Base-by-base conservation (phyloP, 345 rosid species). In the Hibiscus tridactylites region DNA sequence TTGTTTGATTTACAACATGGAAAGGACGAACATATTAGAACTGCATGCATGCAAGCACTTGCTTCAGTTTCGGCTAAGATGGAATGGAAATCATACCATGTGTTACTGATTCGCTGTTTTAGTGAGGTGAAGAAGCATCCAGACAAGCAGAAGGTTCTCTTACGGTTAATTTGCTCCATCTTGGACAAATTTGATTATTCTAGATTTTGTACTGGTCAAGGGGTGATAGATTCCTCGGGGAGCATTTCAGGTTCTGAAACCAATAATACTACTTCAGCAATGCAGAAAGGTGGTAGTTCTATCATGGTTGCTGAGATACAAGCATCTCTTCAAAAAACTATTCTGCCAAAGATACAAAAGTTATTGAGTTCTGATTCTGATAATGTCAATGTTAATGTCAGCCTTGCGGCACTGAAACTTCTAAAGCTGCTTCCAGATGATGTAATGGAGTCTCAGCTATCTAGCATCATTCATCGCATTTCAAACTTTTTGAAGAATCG, bases 361-460 rank as follows among this genome's bases (percentile, higher is more conserved):
- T 74, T 87, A 60, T 79, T 92, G 79, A 76, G 80, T 74, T 80
- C 80, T 72, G 93, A 84, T 80, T 75, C 88, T 71, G 94, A 86
- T 57, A 88, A 85, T 79, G 81, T 87, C 60, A 86, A 89, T 76
- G 96, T 90, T 54, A 81, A 80, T 71, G 78, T 89, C 76, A 83
- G 80, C 70, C 83, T 90, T 66, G 96, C 92, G 72, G 85, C 82
- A 39, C 81, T 95, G 76, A 95, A 95, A 87, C 83, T 95, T 68
- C 81, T 95, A 46, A 95, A 95, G 87, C 82, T 92, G 69, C 97
- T 95, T 71, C 96, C 97, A 0, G 87, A 79, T 60, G 97, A 89
- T 64, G 81, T 79, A 64, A 78, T 95, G 91, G 88, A 92, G 59
- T 79, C 90, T 16, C 92, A 88, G 73, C 87, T 92, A 75, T 88